Evolutionary conservation across 2,329 filamentous ascomycete genomes (phyloP).

Genomic region (Coccinonectria pachysandricola): DNA sequence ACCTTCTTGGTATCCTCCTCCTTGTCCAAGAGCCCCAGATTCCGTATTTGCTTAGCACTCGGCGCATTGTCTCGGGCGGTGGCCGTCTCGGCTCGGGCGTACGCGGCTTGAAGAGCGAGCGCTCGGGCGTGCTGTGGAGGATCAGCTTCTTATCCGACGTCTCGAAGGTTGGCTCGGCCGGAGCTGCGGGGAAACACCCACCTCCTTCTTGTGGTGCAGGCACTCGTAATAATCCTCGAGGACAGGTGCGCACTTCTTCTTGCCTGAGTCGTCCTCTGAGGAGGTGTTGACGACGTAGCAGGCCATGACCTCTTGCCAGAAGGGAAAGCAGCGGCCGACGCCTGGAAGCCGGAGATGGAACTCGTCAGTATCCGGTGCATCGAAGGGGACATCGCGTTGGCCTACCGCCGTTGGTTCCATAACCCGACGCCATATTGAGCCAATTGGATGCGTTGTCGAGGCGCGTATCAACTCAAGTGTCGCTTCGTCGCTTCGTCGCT

Average conservation of each 20-base stretch:
- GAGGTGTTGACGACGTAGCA: constrained; percentile 95
- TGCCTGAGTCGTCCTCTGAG: constrained; percentile 66
- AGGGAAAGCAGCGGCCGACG: constrained; percentile 82
- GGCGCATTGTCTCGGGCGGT: constrained; percentile 71
- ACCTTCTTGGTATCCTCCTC: constrained; percentile 67
- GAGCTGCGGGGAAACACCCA: constrained; percentile 31
- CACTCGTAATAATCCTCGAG: constrained; percentile 99
- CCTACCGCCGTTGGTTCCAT: constrained; percentile 70
- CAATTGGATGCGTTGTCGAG: constrained; percentile 20
- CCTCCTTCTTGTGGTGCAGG: constrained; percentile 98
- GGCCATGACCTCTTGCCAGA: constrained; percentile 98
- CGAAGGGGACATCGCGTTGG: too few species aligned
- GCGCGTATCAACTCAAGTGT: constrained; percentile 8
- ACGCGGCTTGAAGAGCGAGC: constrained; percentile 69
- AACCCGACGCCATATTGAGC: constrained; percentile 66
- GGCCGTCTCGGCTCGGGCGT: constrained; percentile 67
- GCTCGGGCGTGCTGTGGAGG: constrained; percentile 61
- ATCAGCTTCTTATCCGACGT: constrained; percentile 7
- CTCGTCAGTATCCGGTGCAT: too few species aligned
- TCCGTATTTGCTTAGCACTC: constrained; percentile 77
- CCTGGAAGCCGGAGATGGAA: constrained; percentile 31
- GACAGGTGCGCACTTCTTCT: constrained; percentile 74
- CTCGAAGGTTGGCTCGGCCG: constrained; percentile 1
- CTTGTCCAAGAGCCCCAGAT: constrained; percentile 72
- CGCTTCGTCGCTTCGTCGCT: constrained; percentile 14